phyloP scores from a whole-genome alignment of 257 asterid genomes.

The Leonotis leonurus region DNA sequence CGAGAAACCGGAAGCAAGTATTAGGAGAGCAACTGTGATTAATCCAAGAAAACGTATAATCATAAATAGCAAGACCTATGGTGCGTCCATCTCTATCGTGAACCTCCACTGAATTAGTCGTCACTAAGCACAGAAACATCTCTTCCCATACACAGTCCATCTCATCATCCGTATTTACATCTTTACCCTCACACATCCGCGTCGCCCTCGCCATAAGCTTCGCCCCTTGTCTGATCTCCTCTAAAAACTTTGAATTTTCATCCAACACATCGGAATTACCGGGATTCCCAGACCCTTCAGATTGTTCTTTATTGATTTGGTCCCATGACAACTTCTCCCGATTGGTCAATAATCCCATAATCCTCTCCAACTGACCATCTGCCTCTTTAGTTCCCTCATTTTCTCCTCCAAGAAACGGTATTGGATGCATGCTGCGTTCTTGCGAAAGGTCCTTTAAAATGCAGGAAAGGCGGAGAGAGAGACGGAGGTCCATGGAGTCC shows the following conservation, averaged over 20 bases:
- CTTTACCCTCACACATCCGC: slow-evolving; percentile 13
- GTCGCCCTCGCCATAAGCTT: slow-evolving; percentile 35
- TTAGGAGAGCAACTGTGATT: slow-evolving; percentile 89
- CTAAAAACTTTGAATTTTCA: not conserved
- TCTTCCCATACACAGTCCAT: slow-evolving; percentile 28
- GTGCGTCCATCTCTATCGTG: slow-evolving; percentile 36
- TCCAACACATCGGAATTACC: no score
- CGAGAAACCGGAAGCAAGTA: slow-evolving; percentile 47
- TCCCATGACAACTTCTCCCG: slow-evolving; percentile 30
- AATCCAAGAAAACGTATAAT: slow-evolving; percentile 58
- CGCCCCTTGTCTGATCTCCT: slow-evolving; percentile 45
- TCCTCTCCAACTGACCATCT: slow-evolving; percentile 29
- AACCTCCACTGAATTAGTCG: slow-evolving; percentile 73
- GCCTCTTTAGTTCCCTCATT: not conserved
- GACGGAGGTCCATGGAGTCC: slow-evolving; percentile 58
- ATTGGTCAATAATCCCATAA: slow-evolving; percentile 62
- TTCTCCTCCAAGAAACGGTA: slow-evolving; percentile 1
- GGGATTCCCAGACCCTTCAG: not conserved
- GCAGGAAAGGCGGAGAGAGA: slow-evolving; percentile 58
- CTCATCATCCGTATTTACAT: not conserved
- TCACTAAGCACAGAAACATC: slow-evolving; percentile 59
- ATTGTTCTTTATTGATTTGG: not conserved
- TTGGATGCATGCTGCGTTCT: not conserved
- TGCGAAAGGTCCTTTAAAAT: slow-evolving; percentile 14
- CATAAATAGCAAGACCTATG: slow-evolving; percentile 69